A percentile compares a stretch with the other conserved stretches of the same genome.
Evolutionary conservation across 331 rosid genomes (phyloP).

Genomic region (Pyrus hybrid): DNA sequence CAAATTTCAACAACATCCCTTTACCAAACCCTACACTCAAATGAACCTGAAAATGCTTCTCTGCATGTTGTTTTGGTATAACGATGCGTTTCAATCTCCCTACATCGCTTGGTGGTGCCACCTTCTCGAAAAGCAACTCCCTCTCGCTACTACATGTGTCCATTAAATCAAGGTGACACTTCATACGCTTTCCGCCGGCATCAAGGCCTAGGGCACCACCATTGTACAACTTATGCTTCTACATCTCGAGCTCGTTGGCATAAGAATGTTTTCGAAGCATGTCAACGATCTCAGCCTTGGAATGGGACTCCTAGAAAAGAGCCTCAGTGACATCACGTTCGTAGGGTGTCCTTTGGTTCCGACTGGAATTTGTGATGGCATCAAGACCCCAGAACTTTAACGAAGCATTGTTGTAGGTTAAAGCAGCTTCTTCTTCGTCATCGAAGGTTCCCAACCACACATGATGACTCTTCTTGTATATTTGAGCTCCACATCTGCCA

Average conservation of each 20-base stretch:
- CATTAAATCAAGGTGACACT: not conserved
- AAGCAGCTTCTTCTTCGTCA: constrained; percentile 14
- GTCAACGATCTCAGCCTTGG: constrained; percentile 21
- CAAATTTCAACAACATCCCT: too few relatives aligned
- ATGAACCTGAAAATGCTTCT: too few relatives aligned
- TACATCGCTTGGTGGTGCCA: too few relatives aligned
- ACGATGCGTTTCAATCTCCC: too few relatives aligned
- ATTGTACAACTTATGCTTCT: not conserved
- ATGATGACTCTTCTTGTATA: not conserved
- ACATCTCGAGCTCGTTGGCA: not conserved
- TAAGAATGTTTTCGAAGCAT: constrained; percentile 24
- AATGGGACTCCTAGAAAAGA: constrained; percentile 12
- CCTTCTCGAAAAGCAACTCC: constrained; percentile 13
- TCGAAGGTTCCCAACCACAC: constrained; percentile 27
- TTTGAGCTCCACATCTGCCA: too few relatives aligned
- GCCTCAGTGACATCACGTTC: not conserved
- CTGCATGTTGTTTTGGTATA: too few relatives aligned
- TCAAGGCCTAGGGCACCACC: not conserved
- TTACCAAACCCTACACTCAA: too few relatives aligned
- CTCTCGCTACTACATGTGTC: not conserved
- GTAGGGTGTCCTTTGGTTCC: not conserved
- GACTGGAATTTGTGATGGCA: not conserved
- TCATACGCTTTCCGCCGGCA: not conserved
- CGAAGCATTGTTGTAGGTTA: constrained; percentile 17
- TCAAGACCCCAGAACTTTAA: not conserved